phyloP scores from a whole-genome alignment of 1,284 basidiomycete genomes.

The Austropuccinia psidii region DNA sequence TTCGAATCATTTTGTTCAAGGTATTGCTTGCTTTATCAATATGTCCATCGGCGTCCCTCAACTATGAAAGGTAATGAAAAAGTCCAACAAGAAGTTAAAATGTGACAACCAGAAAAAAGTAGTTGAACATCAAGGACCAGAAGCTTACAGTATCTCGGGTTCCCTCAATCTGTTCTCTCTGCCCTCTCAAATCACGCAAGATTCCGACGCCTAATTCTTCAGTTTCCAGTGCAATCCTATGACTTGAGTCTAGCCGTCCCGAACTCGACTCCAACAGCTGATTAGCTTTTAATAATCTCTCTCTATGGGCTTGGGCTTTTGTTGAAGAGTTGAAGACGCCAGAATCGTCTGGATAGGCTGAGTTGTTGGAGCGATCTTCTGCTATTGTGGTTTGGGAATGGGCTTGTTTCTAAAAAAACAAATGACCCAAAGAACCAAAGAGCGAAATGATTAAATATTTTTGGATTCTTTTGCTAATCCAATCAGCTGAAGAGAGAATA shows the following conservation, averaged over 20 bases:
- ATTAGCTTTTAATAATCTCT: conserved; percentile 47
- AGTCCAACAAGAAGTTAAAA: not conserved
- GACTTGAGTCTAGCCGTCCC: conserved; percentile 75
- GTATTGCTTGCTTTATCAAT: conserved; percentile 57
- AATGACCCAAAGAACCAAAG: not conserved
- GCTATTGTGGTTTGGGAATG: conserved; percentile 52
- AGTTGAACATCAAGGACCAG: conserved; percentile 39
- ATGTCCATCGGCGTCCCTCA: conserved; percentile 54
- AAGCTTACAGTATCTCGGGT: conserved; percentile 70
- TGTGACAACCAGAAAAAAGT: not conserved
- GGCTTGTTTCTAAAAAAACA: conserved; percentile 55
- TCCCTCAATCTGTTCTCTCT: conserved; percentile 93
- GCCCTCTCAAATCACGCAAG: conserved; percentile 69
- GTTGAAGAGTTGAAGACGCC: not conserved
- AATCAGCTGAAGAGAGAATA: not conserved
- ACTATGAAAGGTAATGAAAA: conserved; percentile 43
- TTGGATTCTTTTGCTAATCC: not conserved
- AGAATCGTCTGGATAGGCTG: not conserved
- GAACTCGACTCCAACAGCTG: conserved; percentile 49
- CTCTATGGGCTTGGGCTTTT: conserved; percentile 48
- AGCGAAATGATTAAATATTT: not conserved
- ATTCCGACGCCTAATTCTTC: conserved; percentile 93
- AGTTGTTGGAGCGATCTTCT: not conserved
- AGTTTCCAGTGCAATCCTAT: conserved; percentile 88
- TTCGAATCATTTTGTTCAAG: conserved; percentile 57